A percentile compares a stretch with the other conserved stretches of the same genome.
phyloP scores from a whole-genome alignment of 73 alveolate species.

The Tetrahymena malaccensis region DNA sequence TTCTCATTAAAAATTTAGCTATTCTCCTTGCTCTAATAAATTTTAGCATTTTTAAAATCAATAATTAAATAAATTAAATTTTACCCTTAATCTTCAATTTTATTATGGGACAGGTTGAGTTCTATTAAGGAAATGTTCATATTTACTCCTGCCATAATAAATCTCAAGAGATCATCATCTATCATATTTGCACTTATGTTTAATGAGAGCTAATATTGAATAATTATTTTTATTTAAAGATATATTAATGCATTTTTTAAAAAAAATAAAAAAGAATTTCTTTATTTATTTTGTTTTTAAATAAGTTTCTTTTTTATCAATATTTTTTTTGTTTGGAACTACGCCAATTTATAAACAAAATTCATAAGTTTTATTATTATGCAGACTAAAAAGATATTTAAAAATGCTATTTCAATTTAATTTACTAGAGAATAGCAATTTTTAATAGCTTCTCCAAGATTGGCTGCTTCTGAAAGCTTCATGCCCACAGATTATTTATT shows the following conservation, averaged over 20 bases:
- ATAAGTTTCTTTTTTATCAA: background rate
- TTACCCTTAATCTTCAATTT: conserved; percentile 69
- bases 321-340: background rate
- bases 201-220: background rate
- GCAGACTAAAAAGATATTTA: background rate
- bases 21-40: conserved; percentile 47
- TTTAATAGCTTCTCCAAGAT: conserved; percentile 34
- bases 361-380: background rate
- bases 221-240: background rate
- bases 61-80: background rate
- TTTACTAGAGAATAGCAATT: conserved; percentile 27
- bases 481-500: conserved; percentile 70
- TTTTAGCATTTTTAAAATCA: background rate
- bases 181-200: conserved; percentile 43
- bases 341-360: background rate
- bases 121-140: conserved; percentile 52
- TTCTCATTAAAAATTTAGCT: conserved; percentile 62
- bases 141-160: conserved; percentile 41
- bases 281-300: background rate
- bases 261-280: too few species aligned
- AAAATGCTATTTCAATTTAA: background rate
- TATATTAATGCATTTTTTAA: background rate
- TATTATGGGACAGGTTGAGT: conserved; percentile 72
- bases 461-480: conserved; percentile 67
- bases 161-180: conserved; percentile 44